phyloP scores from a whole-genome alignment of 495 filamentous ascomycete genomes.

The Aspergillus leporis region DNA sequence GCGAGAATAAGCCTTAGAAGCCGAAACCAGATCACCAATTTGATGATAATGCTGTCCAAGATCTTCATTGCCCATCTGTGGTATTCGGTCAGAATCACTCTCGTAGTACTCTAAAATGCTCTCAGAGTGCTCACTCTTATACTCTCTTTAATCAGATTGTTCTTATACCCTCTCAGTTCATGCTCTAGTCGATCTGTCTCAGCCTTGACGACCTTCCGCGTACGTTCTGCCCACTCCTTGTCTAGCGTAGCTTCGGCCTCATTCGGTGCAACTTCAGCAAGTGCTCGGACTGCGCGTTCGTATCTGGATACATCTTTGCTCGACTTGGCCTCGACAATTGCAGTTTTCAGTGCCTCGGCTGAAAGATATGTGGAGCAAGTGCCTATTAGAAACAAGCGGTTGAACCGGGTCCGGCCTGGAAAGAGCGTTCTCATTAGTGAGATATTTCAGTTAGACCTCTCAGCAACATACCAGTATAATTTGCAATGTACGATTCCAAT shows the following conservation, averaged over 20 bases:
- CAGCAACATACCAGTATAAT: conserved; percentile 73
- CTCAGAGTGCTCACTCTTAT: conserved; percentile 67
- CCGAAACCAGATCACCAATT: conserved; percentile 60
- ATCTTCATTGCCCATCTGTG: conserved; percentile 76
- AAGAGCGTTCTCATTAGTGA: conserved; percentile 10
- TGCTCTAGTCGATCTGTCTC: conserved; percentile 73
- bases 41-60: conserved; percentile 67
- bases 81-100: conserved; percentile 12
- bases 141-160: conserved; percentile 96
- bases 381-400: conserved; percentile 81
- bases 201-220: conserved; percentile 59
- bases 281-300: conserved; percentile 62
- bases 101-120: not conserved
- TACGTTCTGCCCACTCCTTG: conserved; percentile 65
- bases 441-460: not conserved
- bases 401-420: conserved; percentile 69
- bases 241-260: conserved; percentile 71
- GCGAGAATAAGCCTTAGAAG: conserved; percentile 66
- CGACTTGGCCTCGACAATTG: conserved; percentile 72
- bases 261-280: conserved; percentile 60
- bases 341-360: conserved; percentile 77
- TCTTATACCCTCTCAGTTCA: conserved; percentile 91
- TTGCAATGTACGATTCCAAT: conserved; percentile 86
- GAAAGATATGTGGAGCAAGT: conserved; percentile 72
- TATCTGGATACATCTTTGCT: conserved; percentile 76